Evolutionary conservation across 176 grass and related monocot genomes (phyloP).

Genomic region (Eleusine coracana): DNA sequence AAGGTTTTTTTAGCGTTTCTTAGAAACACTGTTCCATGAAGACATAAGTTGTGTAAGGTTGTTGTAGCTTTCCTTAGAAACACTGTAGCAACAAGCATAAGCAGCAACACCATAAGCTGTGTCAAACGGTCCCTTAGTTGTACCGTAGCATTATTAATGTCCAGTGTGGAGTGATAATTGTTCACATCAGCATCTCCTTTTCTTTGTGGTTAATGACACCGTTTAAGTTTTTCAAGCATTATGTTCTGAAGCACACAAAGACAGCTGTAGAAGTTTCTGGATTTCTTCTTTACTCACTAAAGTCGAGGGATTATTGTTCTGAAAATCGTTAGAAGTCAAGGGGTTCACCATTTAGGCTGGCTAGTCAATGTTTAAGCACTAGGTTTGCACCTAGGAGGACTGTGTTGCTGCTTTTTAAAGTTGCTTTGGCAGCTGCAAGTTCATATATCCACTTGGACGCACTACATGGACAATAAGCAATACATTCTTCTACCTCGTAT

Average conservation of each 20-base stretch:
- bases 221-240: background rate
- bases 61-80: too few relatives aligned
- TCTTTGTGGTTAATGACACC: background rate
- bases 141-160: background rate
- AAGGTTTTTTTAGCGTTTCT: too few relatives aligned
- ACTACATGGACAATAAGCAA: background rate
- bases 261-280: background rate
- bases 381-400: background rate
- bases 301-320: background rate
- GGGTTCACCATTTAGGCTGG: background rate
- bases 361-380: background rate
- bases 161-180: background rate
- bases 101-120: too few relatives aligned
- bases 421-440: background rate
- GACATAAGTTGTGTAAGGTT: too few relatives aligned
- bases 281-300: background rate
- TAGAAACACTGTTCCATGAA: too few relatives aligned
- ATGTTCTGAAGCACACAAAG: slow-evolving; percentile 1
- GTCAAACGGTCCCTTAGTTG: background rate
- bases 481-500: background rate
- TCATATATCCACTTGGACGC: background rate
- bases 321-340: background rate
- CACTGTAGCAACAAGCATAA: too few relatives aligned
- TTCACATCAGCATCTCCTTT: background rate
- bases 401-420: background rate